These are phyloP conservation scores for Ogataea degrootiae DNA, from an alignment of 805 yeast species.

Conservation along the genomic window DNA sequence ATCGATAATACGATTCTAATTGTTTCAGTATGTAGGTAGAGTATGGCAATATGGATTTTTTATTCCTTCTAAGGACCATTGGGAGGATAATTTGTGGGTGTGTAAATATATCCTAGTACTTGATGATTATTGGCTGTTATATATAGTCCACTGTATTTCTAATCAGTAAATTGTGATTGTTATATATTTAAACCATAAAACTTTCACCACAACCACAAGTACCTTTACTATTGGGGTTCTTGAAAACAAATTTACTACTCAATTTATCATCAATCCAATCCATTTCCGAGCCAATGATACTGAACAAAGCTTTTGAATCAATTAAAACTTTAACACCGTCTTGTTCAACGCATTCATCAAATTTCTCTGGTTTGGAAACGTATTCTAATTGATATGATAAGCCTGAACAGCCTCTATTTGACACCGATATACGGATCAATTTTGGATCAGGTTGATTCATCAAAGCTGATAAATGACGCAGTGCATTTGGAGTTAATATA, in stretches of 20 bases:
- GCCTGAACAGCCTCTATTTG: conserved; percentile 96
- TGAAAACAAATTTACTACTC: conserved; percentile 83
- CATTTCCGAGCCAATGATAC: conserved; percentile 96
- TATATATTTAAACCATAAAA: conserved; percentile 72
- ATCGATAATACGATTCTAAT: no score
- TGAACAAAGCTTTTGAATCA: conserved; percentile 93
- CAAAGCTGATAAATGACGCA: conserved; percentile 61
- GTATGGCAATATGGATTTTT: no score
- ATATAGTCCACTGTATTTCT: no score
- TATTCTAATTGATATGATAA: conserved; percentile 87
- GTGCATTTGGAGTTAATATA: conserved; percentile 71
- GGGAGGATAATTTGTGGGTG: no score
- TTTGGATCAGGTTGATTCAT: conserved; percentile 82
- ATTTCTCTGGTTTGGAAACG: conserved; percentile 86
- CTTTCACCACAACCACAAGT: conserved; percentile 99
- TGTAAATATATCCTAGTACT: no score
- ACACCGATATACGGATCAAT: conserved; percentile 88
- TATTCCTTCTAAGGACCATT: no score
- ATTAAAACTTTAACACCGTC: conserved; percentile 90
- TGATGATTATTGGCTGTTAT: no score
- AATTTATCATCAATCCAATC: conserved; percentile 96
- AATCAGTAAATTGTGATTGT: no score
- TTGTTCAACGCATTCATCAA: conserved; percentile 89
- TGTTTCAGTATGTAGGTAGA: no score
- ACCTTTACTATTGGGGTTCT: conserved; percentile 95